These are phyloP conservation scores for Cercospora sp. DNA, from an alignment of 2,329 filamentous ascomycete species.

Conservation along the genomic window DNA sequence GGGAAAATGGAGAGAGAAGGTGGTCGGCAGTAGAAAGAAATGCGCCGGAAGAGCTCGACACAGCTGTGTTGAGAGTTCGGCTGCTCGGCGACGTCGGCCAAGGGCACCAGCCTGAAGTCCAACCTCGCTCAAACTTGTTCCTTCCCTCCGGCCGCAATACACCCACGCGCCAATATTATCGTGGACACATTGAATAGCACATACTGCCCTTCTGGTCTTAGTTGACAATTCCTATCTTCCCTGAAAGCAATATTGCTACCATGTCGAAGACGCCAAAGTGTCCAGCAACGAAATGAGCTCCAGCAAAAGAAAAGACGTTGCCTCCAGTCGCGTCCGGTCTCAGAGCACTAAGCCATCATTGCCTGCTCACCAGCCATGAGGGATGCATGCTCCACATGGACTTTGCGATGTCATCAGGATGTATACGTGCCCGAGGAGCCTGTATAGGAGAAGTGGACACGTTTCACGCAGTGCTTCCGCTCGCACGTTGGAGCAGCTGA, in stretches of 20 bases:
- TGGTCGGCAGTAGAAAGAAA: not conserved
- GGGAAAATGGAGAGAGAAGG: not conserved
- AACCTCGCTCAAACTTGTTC: not conserved
- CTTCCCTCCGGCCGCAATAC: conserved; percentile 2
- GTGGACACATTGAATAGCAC: not conserved
- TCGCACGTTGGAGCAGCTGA: not conserved
- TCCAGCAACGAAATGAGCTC: not conserved
- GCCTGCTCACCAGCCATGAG: not conserved
- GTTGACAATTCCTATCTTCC: not conserved
- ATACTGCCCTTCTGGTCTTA: not conserved
- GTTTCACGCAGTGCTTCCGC: not conserved
- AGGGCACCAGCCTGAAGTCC: not conserved
- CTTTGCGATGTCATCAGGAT: not conserved
- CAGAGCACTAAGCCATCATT: not conserved
- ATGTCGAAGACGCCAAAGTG: not conserved
- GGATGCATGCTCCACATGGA: not conserved
- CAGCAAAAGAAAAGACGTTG: not conserved
- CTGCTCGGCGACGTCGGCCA: conserved; percentile 8
- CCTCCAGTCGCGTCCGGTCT: not conserved
- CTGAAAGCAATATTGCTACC: not conserved
- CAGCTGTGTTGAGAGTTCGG: conserved; percentile 2
- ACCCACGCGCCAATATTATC: not conserved
- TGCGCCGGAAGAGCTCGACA: conserved; percentile 6
- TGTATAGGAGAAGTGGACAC: not conserved
- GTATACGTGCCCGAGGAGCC: not conserved